Evolutionary conservation across 225 moss, liverwort and hornwort genomes (phyloP), one percentile per base, ranked within the genome.

Genomic region (Bryoerythrophyllum caledonicum): DNA sequence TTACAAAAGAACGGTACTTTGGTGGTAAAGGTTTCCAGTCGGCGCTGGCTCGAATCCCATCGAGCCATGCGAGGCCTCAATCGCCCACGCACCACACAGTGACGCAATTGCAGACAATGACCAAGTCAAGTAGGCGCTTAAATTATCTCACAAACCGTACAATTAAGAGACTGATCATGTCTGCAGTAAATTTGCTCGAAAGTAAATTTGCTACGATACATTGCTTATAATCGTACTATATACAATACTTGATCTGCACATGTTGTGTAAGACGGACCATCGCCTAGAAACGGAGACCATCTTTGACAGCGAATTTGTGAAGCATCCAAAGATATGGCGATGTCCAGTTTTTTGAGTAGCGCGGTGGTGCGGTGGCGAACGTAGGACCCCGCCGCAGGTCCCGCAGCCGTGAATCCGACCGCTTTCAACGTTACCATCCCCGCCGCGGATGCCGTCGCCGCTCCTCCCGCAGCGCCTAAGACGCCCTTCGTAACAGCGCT

Each of bases 291-390:
- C 25, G 38, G 17, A 25, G 17, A 37, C 3, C 37, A 37, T 10
- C 6, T 19, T 26, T 24, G 55, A 10, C 48, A 52, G 53, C 8
- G 21, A 35, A 34, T 68, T 15, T 3, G 57, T 3, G 41, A 11
- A 38, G 6, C 1, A 68, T 7, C 32, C 30, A 8, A 9, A 55
- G 35, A 54, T 5, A 62, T 76, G 56, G 32, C 27, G 21, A 70
- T 17, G 55, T 11, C 23, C 15, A 0, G 48, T 19, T 0, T 4
- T 2, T 0, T 34, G 0, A 12, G n/a, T 6, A n/a, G n/a, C n/a
- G n/a, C n/a, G n/a, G n/a, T n/a, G n/a, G n/a, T 0, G 80, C 84
- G 0, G 0, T 5, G 0, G 65, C 76, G 0, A 73, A 80, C 5
- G 83, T 76, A 1, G 83, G 58, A n/a, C n/a, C n/a, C n/a, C n/a